phyloP scores from a whole-genome alignment of 2,329 filamentous ascomycete species.

The Teratosphaeria destructans region DNA sequence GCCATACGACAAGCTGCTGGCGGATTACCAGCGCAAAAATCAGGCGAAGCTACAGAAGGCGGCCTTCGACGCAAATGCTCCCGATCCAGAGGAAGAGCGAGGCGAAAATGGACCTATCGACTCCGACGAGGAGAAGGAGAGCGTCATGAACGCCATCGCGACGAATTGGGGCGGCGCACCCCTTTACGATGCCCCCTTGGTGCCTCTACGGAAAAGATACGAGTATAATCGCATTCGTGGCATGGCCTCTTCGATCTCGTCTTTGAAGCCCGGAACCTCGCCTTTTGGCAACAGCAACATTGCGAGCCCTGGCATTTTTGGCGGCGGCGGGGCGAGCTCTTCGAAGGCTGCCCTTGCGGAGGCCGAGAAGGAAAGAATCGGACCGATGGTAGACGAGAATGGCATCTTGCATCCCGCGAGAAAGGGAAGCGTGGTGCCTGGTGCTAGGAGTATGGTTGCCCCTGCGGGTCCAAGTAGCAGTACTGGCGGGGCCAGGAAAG shows the following conservation, averaged over 20 bases:
- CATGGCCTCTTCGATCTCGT: slow-evolving; percentile 29
- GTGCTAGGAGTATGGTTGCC: slow-evolving; percentile 12
- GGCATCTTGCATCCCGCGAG: slow-evolving; percentile 7
- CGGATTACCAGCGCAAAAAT: slow-evolving; percentile 74
- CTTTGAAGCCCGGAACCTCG: background rate
- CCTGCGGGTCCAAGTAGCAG: background rate
- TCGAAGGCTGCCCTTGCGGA: background rate
- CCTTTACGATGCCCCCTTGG: slow-evolving; percentile 52
- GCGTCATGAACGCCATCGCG: slow-evolving; percentile 69
- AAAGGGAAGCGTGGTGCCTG: slow-evolving; percentile 11
- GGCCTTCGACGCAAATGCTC: slow-evolving; percentile 87
- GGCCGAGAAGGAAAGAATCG: background rate
- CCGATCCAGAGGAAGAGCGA: slow-evolving; percentile 67
- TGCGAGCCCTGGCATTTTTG: background rate
- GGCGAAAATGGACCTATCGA: slow-evolving; percentile 67
- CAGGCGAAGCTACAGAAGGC: slow-evolving; percentile 97
- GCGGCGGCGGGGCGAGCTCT: background rate
- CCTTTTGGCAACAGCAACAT: background rate
- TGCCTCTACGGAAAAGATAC: slow-evolving; percentile 45
- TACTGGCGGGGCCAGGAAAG: background rate
- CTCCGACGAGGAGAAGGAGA: slow-evolving; percentile 85
- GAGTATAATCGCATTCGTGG: slow-evolving; percentile 54
- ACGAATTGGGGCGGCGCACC: slow-evolving; percentile 66
- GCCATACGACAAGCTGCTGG: slow-evolving; percentile 79
- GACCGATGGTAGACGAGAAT: slow-evolving; percentile 7